Evolutionary conservation across 2,329 filamentous ascomycete species (phyloP).

Genomic region (Paecilomyces sp.): DNA sequence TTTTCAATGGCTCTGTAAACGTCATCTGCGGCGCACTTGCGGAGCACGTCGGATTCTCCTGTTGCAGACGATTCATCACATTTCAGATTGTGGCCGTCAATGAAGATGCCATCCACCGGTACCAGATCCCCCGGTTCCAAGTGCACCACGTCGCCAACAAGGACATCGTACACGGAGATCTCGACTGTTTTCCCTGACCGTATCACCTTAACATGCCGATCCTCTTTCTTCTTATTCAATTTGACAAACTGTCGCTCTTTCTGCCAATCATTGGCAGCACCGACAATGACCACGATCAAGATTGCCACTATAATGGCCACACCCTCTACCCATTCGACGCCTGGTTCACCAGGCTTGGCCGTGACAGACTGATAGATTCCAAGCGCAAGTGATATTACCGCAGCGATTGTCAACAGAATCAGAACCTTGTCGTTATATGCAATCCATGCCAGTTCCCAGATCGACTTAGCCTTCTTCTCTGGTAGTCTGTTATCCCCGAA

Average conservation of each 20-base stretch:
- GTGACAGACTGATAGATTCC: conserved; percentile 67
- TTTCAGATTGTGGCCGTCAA: conserved; percentile 58
- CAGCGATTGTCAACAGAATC: conserved; percentile 63
- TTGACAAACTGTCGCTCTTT: conserved; percentile 77
- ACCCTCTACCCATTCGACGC: conserved; percentile 75
- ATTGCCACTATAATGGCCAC: conserved; percentile 74
- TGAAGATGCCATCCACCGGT: conserved; percentile 64
- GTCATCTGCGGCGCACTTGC: conserved; percentile 58
- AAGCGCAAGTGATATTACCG: conserved; percentile 65
- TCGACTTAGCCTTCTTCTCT: conserved; percentile 61
- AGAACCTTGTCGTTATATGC: conserved; percentile 77
- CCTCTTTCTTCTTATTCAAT: conserved; percentile 72
- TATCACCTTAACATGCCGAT: conserved; percentile 65
- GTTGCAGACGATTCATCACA: conserved; percentile 71
- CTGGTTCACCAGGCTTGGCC: conserved; percentile 44
- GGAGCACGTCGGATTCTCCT: conserved; percentile 66
- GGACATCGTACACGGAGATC: conserved; percentile 62
- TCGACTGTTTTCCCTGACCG: conserved; percentile 66
- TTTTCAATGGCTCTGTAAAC: conserved; percentile 58
- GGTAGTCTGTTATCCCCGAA: conserved; percentile 64
- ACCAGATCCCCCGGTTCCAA: conserved; percentile 68
- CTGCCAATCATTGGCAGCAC: conserved; percentile 74
- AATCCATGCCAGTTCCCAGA: conserved; percentile 67
- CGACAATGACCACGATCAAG: conserved; percentile 66
- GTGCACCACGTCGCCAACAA: conserved; percentile 67